phyloP scores from a whole-genome alignment of 2,329 filamentous ascomycete genomes.

The Colletotrichum limetticola region DNA sequence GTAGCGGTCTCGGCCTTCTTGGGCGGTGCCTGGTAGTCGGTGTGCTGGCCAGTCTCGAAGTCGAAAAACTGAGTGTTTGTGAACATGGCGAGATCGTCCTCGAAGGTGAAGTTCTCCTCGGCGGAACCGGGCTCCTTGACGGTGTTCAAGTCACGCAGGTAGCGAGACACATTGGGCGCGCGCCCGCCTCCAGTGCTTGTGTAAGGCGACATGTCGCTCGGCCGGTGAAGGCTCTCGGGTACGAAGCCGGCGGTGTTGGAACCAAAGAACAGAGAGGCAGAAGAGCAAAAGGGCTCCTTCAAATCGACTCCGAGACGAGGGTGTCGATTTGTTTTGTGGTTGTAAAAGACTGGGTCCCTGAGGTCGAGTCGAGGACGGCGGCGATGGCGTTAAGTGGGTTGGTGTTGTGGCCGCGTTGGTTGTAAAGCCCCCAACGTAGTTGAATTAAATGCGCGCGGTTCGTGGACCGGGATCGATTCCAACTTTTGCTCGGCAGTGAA shows the following conservation, averaged over 20 bases:
- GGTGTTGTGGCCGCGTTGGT: constrained; percentile 14
- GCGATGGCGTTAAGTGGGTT: constrained; percentile 27
- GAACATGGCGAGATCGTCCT: constrained; percentile 81
- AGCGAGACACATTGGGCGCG: constrained; percentile 89
- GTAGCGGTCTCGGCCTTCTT: constrained; percentile 51
- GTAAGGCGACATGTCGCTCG: constrained; percentile 72
- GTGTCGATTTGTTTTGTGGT: constrained; percentile 29
- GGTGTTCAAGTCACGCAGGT: constrained; percentile 87
- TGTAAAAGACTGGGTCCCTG: constrained; percentile 15
- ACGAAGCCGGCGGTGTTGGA: constrained; percentile 1
- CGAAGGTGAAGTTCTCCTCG: constrained; percentile 71
- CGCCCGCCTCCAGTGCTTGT: constrained; percentile 70
- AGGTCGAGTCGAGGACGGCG: constrained; percentile 5
- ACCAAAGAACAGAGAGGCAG: background rate
- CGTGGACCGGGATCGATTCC: constrained; percentile 10
- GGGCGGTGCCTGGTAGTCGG: constrained; percentile 64
- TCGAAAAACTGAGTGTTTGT: constrained; percentile 87
- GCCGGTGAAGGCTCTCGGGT: constrained; percentile 21
- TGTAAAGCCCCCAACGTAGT: constrained; percentile 5
- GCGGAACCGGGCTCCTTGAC: constrained; percentile 67
- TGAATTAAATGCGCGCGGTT: constrained; percentile 12
- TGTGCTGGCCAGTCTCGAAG: constrained; percentile 74
- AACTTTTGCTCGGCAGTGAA: constrained; percentile 16
- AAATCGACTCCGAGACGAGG: constrained; percentile 11
- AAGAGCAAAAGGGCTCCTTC: constrained; percentile 21